Base-by-base conservation (phyloP, 106 monocot species). In the Allium cepa region DNA sequence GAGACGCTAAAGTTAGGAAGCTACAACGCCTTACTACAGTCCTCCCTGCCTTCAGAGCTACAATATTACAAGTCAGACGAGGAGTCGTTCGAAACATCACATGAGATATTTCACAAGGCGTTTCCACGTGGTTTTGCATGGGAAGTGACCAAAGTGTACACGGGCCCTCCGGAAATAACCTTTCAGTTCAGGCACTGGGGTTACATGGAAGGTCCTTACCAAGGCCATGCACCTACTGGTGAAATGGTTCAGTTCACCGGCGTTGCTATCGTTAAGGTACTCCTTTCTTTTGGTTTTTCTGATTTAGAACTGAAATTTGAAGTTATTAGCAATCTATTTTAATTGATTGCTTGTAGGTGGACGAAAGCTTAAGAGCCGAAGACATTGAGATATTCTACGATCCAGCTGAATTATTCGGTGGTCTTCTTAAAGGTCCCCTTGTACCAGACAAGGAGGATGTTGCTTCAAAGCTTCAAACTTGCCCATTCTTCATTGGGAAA, bases 161-260 rank as follows among this genome's bases (percentile, higher is more conserved):
- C 87, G 3, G 80, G 84, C 2, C 92, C 78, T 8, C 92, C 92
- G 14, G 67, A 61, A 68, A 82, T 92, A 11, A 46, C 70, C 8
- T 88, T 84, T 82, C 88, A 92, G 82, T 92, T 80, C 79, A 53
- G 92, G 80, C 92, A 88, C 75, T 92, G 92, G 85, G 92, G 85
- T 5, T 63, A 80, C 62, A 76, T 83, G 77, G 88, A 88, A 57
- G 92, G 92, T 3, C 72, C 78, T 52, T 88, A 75, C 71, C 82
- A 88, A 67, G 84, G 69, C 46, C 88, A 83, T 52, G 80, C 71
- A 7, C 80, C 92, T 11, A 92, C 92, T 13, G 83, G 88, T 0
- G 85, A 85, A 17, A 17, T 67, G 56, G 88, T 83, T 8, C 73
- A 83, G 80, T 92, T 92, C 76, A 65, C 66, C 15, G 92, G 88